These are phyloP conservation scores for Kernera saxatilis DNA, from an alignment of 345 rosid genomes.

Conservation along the genomic window DNA sequence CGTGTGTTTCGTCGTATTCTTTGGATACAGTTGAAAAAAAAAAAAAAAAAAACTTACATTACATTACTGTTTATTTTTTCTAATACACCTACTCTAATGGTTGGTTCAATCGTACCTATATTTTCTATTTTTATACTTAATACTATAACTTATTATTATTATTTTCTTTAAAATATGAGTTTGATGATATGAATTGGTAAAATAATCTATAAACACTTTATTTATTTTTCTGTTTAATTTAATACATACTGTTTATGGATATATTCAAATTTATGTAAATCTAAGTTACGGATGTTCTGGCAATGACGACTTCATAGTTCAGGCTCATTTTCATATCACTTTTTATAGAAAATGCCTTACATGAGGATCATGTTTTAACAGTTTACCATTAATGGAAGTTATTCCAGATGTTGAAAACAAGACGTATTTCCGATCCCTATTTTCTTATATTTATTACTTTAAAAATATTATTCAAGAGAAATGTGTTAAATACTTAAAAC, in stretches of 20 bases:
- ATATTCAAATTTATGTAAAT: background rate
- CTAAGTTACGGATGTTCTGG: background rate
- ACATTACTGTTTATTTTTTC: background rate
- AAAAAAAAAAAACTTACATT: background rate
- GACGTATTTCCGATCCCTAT: no score
- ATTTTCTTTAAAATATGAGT: background rate
- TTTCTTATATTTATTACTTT: background rate
- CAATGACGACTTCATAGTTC: background rate
- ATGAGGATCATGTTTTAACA: background rate
- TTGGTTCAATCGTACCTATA: background rate
- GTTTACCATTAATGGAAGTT: background rate
- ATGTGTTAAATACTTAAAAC: background rate
- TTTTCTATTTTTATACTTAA: background rate
- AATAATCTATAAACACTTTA: background rate
- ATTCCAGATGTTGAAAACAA: background rate
- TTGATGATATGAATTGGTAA: background rate
- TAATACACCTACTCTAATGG: background rate
- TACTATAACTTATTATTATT: no score
- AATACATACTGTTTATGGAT: background rate
- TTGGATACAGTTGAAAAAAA: background rate
- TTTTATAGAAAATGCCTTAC: background rate
- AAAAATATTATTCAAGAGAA: background rate
- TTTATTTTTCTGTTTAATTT: background rate
- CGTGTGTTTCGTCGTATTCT: conserved; percentile 1
- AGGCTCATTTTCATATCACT: background rate